Percentiles rank a stretch among this genome's conserved stretches.
Evolutionary conservation across 305 asterid genomes (phyloP).

Genomic region (Fraxinus velutina): DNA sequence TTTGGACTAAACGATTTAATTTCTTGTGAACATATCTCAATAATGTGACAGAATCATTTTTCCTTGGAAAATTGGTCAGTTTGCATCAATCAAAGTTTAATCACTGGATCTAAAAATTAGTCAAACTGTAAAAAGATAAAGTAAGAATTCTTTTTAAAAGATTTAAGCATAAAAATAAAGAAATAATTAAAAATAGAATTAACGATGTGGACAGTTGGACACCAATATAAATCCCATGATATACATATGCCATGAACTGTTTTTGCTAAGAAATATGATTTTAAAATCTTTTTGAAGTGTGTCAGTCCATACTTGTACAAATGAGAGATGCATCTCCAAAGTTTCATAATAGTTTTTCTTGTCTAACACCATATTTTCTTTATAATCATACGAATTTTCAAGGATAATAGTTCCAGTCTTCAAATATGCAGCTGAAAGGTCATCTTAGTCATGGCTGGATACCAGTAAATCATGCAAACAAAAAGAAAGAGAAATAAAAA

Average conservation of each 20-base stretch:
- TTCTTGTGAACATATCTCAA: neutral
- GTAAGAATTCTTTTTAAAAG: neutral
- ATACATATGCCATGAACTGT: neutral
- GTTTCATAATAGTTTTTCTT: neutral
- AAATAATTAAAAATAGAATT: neutral
- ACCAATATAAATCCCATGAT: neutral
- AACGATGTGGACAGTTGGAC: neutral
- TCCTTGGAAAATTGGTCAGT: neutral
- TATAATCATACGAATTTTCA: neutral
- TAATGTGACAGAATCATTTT: neutral
- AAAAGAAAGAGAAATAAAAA: neutral
- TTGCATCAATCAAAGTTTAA: neutral
- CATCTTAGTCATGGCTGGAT: neutral
- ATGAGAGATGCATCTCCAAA: neutral
- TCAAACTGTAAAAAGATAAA: neutral
- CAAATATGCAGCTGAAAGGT: neutral
- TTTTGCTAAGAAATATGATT: neutral
- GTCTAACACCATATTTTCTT: neutral
- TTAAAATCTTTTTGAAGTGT: neutral
- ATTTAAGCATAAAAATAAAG: neutral
- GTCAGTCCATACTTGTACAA: neutral
- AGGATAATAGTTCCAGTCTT: neutral
- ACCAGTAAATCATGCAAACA: slow-evolving; percentile 7
- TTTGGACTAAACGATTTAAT: neutral
- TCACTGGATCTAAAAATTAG: neutral